Percentiles rank a stretch among this genome's conserved stretches.
These are phyloP conservation scores for Polyporus arcularius DNA, from an alignment of 768 basidiomycete species.

Conservation along the genomic window DNA sequence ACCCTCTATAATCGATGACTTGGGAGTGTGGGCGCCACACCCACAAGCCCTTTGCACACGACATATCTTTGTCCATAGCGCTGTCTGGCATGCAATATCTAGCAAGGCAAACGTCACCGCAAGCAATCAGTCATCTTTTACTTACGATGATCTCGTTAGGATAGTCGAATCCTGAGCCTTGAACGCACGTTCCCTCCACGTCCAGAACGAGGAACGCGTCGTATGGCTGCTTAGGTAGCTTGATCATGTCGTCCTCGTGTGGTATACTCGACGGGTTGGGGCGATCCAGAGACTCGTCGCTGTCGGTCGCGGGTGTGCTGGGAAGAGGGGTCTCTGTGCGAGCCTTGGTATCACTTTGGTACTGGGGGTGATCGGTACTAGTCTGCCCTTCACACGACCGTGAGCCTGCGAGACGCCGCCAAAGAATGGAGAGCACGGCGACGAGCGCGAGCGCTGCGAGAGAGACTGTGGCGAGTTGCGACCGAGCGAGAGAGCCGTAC, in stretches of 20 bases:
- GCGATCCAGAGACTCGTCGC: not conserved
- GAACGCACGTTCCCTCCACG: constrained; percentile 82
- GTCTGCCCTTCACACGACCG: constrained; percentile 13
- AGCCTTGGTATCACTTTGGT: not conserved
- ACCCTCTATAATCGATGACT: too few relatives aligned
- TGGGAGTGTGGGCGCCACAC: too few relatives aligned
- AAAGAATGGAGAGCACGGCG: constrained; percentile 3
- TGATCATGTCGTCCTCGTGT: not conserved
- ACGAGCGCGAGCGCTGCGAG: not conserved
- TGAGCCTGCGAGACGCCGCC: not conserved
- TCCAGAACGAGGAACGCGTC: constrained; percentile 88
- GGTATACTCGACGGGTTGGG: not conserved
- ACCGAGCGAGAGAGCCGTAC: constrained; percentile 9
- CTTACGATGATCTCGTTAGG: constrained; percentile 96
- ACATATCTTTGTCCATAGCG: too few relatives aligned
- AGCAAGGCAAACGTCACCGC: too few relatives aligned
- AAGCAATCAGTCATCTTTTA: constrained; percentile 9
- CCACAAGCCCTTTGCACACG: too few relatives aligned
- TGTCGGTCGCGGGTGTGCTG: not conserved
- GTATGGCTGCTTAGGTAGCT: constrained; percentile 47
- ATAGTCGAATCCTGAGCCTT: constrained; percentile 72
- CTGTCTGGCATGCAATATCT: too few relatives aligned
- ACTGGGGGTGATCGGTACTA: not conserved
- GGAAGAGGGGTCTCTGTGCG: not conserved
- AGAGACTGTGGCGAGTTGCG: not conserved